Evolutionary conservation across 2,329 filamentous ascomycete genomes (phyloP).

Genomic region (Ophiobolus disseminans): DNA sequence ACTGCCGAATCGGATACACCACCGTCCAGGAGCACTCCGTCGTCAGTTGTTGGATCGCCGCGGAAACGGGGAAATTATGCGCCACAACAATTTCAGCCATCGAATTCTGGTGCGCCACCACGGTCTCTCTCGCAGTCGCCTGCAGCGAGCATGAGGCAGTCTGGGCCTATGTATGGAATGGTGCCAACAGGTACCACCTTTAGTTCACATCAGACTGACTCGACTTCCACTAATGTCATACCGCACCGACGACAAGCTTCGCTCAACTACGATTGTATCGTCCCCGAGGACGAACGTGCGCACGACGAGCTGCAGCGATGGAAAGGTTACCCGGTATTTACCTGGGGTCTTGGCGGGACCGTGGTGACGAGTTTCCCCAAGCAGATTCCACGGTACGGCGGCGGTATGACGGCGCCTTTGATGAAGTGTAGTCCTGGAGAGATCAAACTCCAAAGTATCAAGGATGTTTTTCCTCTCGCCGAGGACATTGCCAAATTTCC

Average conservation of each 20-base stretch:
- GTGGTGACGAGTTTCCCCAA: slow-evolving; percentile 87
- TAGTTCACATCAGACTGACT: slow-evolving; percentile 29
- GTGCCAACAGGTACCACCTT: slow-evolving; percentile 49
- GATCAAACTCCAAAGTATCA: slow-evolving; percentile 77
- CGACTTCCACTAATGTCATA: slow-evolving; percentile 33
- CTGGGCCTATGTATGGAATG: slow-evolving; percentile 56
- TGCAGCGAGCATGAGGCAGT: slow-evolving; percentile 59
- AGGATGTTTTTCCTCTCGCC: slow-evolving; percentile 72
- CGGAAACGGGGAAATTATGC: slow-evolving; percentile 49
- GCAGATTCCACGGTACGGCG: slow-evolving; percentile 83
- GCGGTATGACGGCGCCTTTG: slow-evolving; percentile 74
- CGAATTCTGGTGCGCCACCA: slow-evolving; percentile 24
- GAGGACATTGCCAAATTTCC: slow-evolving; percentile 83
- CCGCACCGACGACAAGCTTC: slow-evolving; percentile 52
- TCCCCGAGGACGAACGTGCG: slow-evolving; percentile 62
- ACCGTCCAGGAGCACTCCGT: slow-evolving; percentile 39
- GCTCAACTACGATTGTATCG: slow-evolving; percentile 62
- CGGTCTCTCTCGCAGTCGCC: slow-evolving; percentile 67
- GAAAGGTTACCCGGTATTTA: slow-evolving; percentile 86
- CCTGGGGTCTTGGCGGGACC: slow-evolving; percentile 85
- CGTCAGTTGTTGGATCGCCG: slow-evolving; percentile 50
- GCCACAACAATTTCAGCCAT: slow-evolving; percentile 59
- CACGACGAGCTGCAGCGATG: slow-evolving; percentile 84
- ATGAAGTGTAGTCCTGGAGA: slow-evolving; percentile 84
- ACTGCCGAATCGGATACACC: slow-evolving; percentile 42